Evolutionary conservation across 768 basidiomycete species (phyloP).

Genomic region (Pulveroboletus sp.): DNA sequence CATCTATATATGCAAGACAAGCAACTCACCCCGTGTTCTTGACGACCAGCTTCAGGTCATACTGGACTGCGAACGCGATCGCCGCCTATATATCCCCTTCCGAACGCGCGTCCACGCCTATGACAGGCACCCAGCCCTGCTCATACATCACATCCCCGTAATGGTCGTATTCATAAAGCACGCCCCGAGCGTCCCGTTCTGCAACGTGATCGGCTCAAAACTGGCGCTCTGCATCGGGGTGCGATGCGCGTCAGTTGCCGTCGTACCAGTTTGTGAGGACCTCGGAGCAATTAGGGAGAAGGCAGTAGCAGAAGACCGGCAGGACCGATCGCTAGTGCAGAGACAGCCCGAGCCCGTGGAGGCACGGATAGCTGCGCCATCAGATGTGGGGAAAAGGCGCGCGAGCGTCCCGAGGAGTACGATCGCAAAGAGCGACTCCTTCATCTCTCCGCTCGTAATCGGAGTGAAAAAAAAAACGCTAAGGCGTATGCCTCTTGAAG

Average conservation of each 20-base stretch:
- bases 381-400: background rate
- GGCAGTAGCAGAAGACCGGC: constrained; percentile 38
- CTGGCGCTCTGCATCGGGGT: constrained; percentile 36
- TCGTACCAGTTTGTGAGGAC: constrained; percentile 27
- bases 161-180: constrained; percentile 31
- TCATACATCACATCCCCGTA: constrained; percentile 18
- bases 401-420: background rate
- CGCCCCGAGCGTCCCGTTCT: constrained; percentile 43
- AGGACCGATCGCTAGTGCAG: constrained; percentile 20
- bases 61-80: constrained; percentile 16
- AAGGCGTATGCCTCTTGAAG: background rate
- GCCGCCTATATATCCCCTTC: constrained; percentile 18
- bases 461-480: too few relatives aligned
- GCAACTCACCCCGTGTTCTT: constrained; percentile 22
- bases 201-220: constrained; percentile 32
- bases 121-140: constrained; percentile 17
- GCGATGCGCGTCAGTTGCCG: constrained; percentile 38
- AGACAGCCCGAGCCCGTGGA: background rate
- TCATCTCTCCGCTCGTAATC: background rate
- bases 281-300: constrained; percentile 37
- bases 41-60: constrained; percentile 16
- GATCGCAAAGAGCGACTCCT: background rate
- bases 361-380: background rate
- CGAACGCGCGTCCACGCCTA: constrained; percentile 20
- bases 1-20: background rate